phyloP scores from a whole-genome alignment of 257 asterid species.

The Knoxia roxburghii region DNA sequence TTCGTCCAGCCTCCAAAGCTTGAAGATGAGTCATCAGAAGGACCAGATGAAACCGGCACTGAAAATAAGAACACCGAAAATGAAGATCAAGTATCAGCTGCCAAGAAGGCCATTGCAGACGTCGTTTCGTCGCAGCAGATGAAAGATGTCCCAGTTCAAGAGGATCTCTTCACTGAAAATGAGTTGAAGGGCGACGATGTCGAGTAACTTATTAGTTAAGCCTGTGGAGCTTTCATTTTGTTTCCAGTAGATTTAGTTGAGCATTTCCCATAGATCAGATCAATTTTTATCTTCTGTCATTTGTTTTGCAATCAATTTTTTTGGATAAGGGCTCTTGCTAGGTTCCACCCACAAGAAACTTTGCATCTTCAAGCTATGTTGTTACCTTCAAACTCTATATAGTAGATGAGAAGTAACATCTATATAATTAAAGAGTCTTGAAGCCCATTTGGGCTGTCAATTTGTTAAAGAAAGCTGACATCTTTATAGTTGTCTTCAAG shows the following conservation, averaged over 20 bases:
- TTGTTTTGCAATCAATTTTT: neutral
- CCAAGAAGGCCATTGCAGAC: constrained; percentile 55
- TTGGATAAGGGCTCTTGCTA: neutral
- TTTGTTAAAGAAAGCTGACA: too few species aligned
- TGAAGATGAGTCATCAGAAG: constrained; percentile 34
- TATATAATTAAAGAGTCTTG: too few species aligned
- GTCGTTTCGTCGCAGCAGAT: constrained; percentile 64
- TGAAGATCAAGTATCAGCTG: constrained; percentile 43
- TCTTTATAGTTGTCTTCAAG: too few species aligned
- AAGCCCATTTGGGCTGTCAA: too few species aligned
- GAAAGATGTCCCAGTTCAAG: constrained; percentile 62
- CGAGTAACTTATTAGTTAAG: constrained; percentile 10
- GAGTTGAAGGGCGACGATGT: constrained; percentile 47
- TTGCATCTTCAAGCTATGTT: too few species aligned
- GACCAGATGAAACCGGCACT: constrained; percentile 23
- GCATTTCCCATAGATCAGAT: neutral
- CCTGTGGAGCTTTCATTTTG: constrained; percentile 7
- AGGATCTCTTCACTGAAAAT: constrained; percentile 52
- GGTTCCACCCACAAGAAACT: too few species aligned
- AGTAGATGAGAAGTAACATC: too few species aligned
- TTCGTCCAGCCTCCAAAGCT: constrained; percentile 69
- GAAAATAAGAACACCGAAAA: constrained; percentile 24
- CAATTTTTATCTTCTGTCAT: too few species aligned
- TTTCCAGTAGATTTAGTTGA: neutral
- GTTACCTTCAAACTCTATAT: too few species aligned